A percentile compares a stretch with the other conserved stretches of the same genome.
phyloP scores from a whole-genome alignment of 805 yeast genomes.

The Teunomyces panamensis region DNA sequence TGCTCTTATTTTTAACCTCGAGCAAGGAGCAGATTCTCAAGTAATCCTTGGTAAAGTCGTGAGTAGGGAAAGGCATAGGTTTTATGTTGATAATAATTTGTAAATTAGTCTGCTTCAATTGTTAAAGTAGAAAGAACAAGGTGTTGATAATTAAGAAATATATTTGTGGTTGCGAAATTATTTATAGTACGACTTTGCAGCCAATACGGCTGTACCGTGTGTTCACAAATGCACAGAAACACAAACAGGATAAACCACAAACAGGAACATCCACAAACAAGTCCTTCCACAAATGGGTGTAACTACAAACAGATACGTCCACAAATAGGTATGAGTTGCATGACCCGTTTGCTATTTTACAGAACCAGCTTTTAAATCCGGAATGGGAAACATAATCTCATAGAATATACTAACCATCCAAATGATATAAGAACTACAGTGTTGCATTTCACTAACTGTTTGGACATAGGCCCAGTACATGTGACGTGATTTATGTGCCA shows the following conservation, averaged over 20 bases:
- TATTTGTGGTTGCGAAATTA: slow-evolving; percentile 2
- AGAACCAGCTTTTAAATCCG: too few relatives aligned
- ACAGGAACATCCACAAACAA: not conserved
- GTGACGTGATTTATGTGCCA: not conserved
- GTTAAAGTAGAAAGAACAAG: not conserved
- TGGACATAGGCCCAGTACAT: too few relatives aligned
- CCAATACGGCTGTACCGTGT: not conserved
- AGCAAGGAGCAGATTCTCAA: not conserved
- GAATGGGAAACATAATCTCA: too few relatives aligned
- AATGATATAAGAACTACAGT: too few relatives aligned
- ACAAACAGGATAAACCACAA: not conserved
- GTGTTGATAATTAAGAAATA: not conserved
- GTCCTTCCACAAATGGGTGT: not conserved
- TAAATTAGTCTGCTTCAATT: not conserved
- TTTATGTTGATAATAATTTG: not conserved
- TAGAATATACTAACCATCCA: too few relatives aligned
- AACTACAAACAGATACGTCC: not conserved
- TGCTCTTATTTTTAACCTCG: not conserved
- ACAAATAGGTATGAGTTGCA: too few relatives aligned
- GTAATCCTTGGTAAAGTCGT: not conserved
- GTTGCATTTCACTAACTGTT: too few relatives aligned
- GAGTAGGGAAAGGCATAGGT: not conserved
- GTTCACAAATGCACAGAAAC: not conserved
- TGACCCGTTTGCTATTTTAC: too few relatives aligned
- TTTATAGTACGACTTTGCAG: not conserved